Percentiles rank a stretch among this genome's conserved stretches.
Evolutionary conservation across 78 protist genomes (phyloP).

Genomic region (Corallochytrium limacisporum): DNA sequence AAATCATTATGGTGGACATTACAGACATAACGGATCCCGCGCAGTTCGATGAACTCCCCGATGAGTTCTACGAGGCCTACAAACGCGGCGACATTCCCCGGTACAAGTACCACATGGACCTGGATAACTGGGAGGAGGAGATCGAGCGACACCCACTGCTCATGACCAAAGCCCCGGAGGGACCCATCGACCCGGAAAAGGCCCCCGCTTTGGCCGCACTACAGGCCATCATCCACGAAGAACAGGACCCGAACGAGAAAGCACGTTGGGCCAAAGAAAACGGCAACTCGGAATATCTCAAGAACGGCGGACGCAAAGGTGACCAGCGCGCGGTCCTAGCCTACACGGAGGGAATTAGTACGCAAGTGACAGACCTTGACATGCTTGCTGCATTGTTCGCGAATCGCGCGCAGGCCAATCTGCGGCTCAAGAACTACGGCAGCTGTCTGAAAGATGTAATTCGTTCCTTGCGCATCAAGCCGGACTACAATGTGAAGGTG

Average conservation of each 20-base stretch:
- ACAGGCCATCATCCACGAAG: neutral
- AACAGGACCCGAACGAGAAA: neutral
- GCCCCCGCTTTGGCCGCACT: neutral
- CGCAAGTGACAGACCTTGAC: neutral
- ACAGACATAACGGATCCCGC: no score
- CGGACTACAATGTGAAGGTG: neutral
- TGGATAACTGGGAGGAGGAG: constrained; percentile 6
- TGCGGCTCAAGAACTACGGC: neutral
- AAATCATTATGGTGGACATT: neutral
- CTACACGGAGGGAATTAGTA: neutral
- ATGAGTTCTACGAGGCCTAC: neutral
- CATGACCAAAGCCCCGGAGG: neutral
- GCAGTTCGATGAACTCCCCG: no score
- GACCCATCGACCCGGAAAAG: neutral
- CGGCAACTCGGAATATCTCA: neutral
- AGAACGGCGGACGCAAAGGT: neutral
- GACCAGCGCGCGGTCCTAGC: neutral
- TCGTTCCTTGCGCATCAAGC: no score
- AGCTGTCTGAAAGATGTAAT: neutral
- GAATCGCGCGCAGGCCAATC: neutral
- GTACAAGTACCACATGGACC: neutral
- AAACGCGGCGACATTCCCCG: neutral
- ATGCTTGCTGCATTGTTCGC: neutral
- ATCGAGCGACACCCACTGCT: neutral
- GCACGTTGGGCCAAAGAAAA: neutral